A percentile compares a stretch with the other conserved stretches of the same genome.
Evolutionary conservation across 2,329 filamentous ascomycete genomes (phyloP).

Genomic region (Zelopaecilomyces penicillatus): DNA sequence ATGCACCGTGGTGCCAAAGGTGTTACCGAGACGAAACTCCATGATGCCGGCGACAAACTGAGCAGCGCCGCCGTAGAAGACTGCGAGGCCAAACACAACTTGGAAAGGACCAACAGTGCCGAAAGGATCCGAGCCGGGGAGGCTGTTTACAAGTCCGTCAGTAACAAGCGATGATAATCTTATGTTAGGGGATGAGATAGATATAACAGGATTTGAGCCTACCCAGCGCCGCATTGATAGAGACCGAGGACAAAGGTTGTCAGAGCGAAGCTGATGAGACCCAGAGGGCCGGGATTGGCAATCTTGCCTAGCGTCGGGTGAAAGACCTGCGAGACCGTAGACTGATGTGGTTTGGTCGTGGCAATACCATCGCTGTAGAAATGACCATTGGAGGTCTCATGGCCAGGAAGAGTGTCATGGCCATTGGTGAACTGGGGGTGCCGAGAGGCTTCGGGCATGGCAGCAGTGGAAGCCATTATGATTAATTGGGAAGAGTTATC

Average conservation of each 20-base stretch:
- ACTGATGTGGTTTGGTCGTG: slow-evolving; percentile 20
- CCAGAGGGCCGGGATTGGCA: slow-evolving; percentile 52
- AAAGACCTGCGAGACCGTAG: slow-evolving; percentile 26
- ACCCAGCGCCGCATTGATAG: slow-evolving; percentile 39
- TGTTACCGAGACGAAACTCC: slow-evolving; percentile 47
- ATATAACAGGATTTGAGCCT: slow-evolving; percentile 18
- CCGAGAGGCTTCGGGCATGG: slow-evolving; percentile 1
- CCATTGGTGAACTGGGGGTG: not conserved
- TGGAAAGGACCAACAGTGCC: slow-evolving; percentile 26
- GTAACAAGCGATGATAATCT: not conserved
- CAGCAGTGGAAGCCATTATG: slow-evolving; percentile 7
- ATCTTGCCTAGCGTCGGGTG: slow-evolving; percentile 33
- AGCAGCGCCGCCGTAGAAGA: slow-evolving; percentile 56
- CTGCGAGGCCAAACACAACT: slow-evolving; percentile 27
- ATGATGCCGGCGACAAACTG: slow-evolving; percentile 59
- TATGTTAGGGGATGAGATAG: not conserved
- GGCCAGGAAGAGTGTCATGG: not conserved
- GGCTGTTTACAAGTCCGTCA: slow-evolving; percentile 13
- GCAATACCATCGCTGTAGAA: not conserved
- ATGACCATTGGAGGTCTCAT: not conserved
- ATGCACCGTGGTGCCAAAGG: slow-evolving; percentile 53
- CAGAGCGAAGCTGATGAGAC: slow-evolving; percentile 55
- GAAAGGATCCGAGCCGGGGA: slow-evolving; percentile 25
- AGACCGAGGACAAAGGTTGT: slow-evolving; percentile 54
- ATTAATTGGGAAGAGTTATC: not conserved